Percentiles rank a stretch among this genome's conserved stretches.
Evolutionary conservation across 2,329 filamentous ascomycete species (phyloP).

Genomic region (Claviceps pazoutovae): DNA sequence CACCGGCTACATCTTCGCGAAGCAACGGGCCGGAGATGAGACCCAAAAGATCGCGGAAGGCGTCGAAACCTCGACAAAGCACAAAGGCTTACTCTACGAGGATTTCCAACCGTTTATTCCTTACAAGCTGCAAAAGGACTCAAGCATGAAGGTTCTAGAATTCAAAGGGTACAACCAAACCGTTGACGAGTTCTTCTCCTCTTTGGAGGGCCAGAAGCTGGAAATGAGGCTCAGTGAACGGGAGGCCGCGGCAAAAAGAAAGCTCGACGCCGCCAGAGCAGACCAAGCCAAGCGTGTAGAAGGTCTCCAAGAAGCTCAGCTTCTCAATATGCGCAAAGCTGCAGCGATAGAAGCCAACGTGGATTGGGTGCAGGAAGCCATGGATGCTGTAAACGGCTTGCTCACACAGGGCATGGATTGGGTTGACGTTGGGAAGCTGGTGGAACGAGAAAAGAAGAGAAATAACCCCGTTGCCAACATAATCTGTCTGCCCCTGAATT

Average conservation of each 20-base stretch:
- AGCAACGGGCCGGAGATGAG: slow-evolving; percentile 25
- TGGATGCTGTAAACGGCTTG: slow-evolving; percentile 83
- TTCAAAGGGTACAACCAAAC: slow-evolving; percentile 83
- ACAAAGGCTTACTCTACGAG: slow-evolving; percentile 57
- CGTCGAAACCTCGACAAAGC: slow-evolving; percentile 23
- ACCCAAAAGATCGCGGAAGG: slow-evolving; percentile 6
- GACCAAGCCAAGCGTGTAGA: slow-evolving; percentile 80
- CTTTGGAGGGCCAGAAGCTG: slow-evolving; percentile 78
- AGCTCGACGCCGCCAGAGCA: slow-evolving; percentile 67
- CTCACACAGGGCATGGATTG: slow-evolving; percentile 94
- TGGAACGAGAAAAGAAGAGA: slow-evolving; percentile 72
- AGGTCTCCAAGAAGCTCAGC: slow-evolving; percentile 67
- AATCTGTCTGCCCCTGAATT: slow-evolving; percentile 75
- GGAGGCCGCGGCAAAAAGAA: slow-evolving; percentile 67
- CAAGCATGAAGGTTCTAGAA: slow-evolving; percentile 53
- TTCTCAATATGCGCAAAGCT: slow-evolving; percentile 75
- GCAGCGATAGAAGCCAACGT: slow-evolving; percentile 82
- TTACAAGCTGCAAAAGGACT: slow-evolving; percentile 58
- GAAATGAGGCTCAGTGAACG: slow-evolving; percentile 71
- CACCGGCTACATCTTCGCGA: slow-evolving; percentile 83
- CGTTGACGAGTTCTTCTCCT: slow-evolving; percentile 95
- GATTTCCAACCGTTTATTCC: slow-evolving; percentile 93
- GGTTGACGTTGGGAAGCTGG: slow-evolving; percentile 76
- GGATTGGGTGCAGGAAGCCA: slow-evolving; percentile 82
- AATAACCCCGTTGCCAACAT: slow-evolving; percentile 75